Evolutionary conservation across 768 basidiomycete genomes (phyloP).

Genomic region (Hypholoma sublateritium): DNA sequence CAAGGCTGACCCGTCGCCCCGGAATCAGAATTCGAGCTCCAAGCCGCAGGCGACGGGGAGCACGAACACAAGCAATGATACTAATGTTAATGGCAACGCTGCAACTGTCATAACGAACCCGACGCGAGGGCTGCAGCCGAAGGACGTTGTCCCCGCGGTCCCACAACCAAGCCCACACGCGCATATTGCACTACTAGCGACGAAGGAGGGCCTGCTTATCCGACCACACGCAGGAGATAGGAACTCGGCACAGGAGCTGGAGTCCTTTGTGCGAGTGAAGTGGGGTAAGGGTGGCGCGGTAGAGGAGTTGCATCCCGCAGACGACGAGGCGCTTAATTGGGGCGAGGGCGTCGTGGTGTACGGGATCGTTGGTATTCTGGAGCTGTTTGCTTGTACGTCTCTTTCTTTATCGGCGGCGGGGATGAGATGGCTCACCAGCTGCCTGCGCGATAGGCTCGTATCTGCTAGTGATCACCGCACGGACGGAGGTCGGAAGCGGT

Average conservation of each 20-base stretch:
- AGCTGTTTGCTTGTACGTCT: conserved; percentile 66
- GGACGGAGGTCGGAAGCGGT: conserved; percentile 65
- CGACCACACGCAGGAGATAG: conserved; percentile 43
- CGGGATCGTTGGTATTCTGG: conserved; percentile 75
- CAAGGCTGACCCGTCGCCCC: conserved; percentile 23
- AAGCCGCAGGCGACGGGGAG: neutral
- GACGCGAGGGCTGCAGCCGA: conserved; percentile 53
- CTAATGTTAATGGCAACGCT: neutral
- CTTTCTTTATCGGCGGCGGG: neutral
- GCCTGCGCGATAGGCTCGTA: conserved; percentile 55
- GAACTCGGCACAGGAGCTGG: conserved; percentile 7
- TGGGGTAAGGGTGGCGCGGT: conserved; percentile 62
- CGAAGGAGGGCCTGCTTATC: conserved; percentile 64
- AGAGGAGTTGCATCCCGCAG: conserved; percentile 34
- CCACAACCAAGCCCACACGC: conserved; percentile 78
- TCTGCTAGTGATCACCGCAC: conserved; percentile 69
- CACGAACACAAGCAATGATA: neutral
- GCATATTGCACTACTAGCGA: conserved; percentile 60
- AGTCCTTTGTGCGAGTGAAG: conserved; percentile 39
- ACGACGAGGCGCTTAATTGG: conserved; percentile 41
- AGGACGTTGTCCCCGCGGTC: conserved; percentile 61
- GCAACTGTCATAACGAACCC: conserved; percentile 12
- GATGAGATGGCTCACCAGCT: neutral
- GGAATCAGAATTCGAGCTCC: neutral
- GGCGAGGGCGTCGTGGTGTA: conserved; percentile 58